Evolutionary conservation across 371 early-diverging fungal genomes (phyloP), one percentile per base, ranked within the genome.

Genomic region (Funneliformis caledonium): DNA sequence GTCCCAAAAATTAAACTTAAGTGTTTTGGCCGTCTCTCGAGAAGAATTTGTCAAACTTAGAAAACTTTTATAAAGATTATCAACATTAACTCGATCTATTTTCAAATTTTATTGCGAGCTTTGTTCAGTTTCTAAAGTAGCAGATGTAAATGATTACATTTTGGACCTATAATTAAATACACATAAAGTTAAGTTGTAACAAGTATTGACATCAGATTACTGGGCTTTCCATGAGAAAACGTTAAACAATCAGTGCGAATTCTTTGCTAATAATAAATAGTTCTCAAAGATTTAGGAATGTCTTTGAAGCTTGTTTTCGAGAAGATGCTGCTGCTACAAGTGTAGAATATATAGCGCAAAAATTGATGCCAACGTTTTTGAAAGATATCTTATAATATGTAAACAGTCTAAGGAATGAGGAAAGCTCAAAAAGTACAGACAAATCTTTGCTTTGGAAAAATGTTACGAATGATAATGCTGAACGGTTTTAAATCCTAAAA

Each of bases 221-320:
- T 80, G 80, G 80, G n/a, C 16, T 5, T n/a, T 59, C 37, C 80
- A 80, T 72, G n/a, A 78, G 19, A 31, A 50, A 42, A 43, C 22
- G 8, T 19, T 60, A 10, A 61, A 80, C 1, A 31, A 26, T 26
- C 26, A 26, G 56, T 56, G 70, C 80, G 26, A 19, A 47, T 31
- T 31, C 3, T 10, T 16, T 26, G 26, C 14, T 56, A 80, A 8
- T 59, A 42, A 47, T 80, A 33, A 43, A 11, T 0, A 70, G 59
- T 19, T 72, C 72, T 8, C 37, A 62, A 59, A 80, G 72, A n/a
- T 80, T 80, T 61, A 31, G 26, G n/a, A 80, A 80, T 26, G n/a
- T 80, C 19, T 72, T 80, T 42, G 72, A 80, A 3, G 16, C 10
- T 19, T 45, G 26, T 60, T 6, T 72, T 1, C 42, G 60, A 1